Base-by-base conservation (phyloP, 2,329 filamentous ascomycete genomes). In the Sporothrix luriei region DNA sequence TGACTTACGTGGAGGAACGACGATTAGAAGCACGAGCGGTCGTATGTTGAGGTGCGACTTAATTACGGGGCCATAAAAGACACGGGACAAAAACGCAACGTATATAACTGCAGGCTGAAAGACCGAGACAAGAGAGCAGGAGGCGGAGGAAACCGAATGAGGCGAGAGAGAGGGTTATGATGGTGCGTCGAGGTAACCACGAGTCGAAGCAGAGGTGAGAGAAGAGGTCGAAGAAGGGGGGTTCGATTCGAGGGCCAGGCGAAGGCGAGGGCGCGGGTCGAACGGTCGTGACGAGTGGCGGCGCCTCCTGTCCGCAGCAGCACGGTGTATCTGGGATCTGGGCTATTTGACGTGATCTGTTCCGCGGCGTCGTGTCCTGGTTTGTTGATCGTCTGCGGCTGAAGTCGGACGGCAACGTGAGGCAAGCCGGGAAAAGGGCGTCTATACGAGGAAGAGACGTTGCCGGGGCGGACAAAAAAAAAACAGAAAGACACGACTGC, bases 11-110 rank as follows among this genome's bases (percentile, higher is more conserved):
- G 57, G 43, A 59, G 43, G 40, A 40, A 59, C 26, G 40, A 49
- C 21, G 26, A 49, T 29, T 24, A 49, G 61, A 26, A 64, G 55
- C 46, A 64, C 48, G 33, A 51, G 55, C 33, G 46, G 55, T 65
- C 26, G 62, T 51, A 38, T 21, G 29, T 52, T 43, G 38, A 5
- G 57, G 48, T 64, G 57, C 55, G 33, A 33, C 48, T 68, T 64
- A 33, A 68, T 68, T 68, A 68, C 57, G 48, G 64, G 67, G 67
- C 64, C 67, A 64, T 68, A 43, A 54, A 57, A 62, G 46, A 68
- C 67, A 29, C 55, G 57, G 55, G 67, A 49, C 2, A 33, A 68
- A 64, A 61, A 64, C 43, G 33, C 43, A 64, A 68, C 46, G 43
- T 46, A 54, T 52, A 68, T 61, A 52, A 49, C 33, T n/a, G 57